Conservation (phyloP, 176 grass and related monocot species). For the Guadua angustifolia region DNA sequence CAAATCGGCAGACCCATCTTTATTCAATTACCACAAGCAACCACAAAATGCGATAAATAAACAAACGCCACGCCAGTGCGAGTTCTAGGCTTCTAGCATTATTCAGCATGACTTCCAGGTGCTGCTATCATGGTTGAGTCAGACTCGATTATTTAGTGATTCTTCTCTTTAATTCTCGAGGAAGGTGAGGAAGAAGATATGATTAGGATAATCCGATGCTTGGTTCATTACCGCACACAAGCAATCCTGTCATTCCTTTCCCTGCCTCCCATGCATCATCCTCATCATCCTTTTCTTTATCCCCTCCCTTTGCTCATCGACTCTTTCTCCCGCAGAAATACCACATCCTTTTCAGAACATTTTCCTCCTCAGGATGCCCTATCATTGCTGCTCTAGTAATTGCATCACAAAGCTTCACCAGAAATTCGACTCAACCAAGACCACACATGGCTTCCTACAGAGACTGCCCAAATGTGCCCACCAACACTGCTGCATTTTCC, state of each 20-base stretch:
- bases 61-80: neutral
- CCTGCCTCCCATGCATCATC: constrained; percentile 20
- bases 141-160: neutral
- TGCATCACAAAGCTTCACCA: constrained; percentile 23
- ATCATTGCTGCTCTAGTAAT: constrained; percentile 11
- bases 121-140: neutral
- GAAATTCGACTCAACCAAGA: neutral
- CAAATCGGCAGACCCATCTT: neutral
- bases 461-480: neutral
- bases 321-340: neutral
- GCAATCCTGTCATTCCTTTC: neutral
- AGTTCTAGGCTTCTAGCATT: neutral
- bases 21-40: neutral
- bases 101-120: neutral
- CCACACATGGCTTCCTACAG: neutral
- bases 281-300: neutral
- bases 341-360: constrained; percentile 25
- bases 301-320: neutral
- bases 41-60: neutral
- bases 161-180: neutral
- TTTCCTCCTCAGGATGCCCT: neutral
- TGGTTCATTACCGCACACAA: neutral
- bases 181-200: neutral
- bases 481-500: neutral
- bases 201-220: neutral